A percentile compares a stretch with the other conserved stretches of the same genome.
phyloP scores from a whole-genome alignment of 805 yeast genomes.

The Millerozyma miso region DNA sequence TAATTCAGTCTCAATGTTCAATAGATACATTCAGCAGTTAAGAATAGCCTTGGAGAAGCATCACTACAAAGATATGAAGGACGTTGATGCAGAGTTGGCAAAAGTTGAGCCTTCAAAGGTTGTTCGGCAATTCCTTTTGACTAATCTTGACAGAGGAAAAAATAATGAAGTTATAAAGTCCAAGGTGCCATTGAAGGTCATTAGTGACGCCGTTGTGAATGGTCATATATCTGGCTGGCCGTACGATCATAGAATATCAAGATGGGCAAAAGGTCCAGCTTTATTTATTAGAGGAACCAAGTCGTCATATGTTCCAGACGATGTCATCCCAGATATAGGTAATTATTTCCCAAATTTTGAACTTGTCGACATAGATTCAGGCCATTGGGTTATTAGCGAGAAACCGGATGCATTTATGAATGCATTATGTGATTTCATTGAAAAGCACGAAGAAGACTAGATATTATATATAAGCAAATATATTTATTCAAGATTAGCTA shows the following conservation, averaged over 20 bases:
- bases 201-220: slow-evolving; percentile 60
- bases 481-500: neutral
- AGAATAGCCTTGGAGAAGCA: slow-evolving; percentile 49
- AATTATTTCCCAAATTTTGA: slow-evolving; percentile 75
- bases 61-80: slow-evolving; percentile 48
- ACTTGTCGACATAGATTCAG: slow-evolving; percentile 70
- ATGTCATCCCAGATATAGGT: slow-evolving; percentile 67
- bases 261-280: slow-evolving; percentile 64
- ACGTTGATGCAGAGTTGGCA: slow-evolving; percentile 62
- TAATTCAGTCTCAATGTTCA: slow-evolving; percentile 53
- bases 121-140: slow-evolving; percentile 72
- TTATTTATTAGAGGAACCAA: slow-evolving; percentile 76
- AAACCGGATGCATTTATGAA: slow-evolving; percentile 74
- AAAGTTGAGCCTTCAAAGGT: slow-evolving; percentile 56
- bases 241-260: slow-evolving; percentile 46
- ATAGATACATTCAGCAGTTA: slow-evolving; percentile 62
- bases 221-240: slow-evolving; percentile 77
- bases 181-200: slow-evolving; percentile 67
- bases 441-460: slow-evolving; percentile 35
- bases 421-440: slow-evolving; percentile 58
- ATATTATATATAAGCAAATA: slow-evolving; percentile 1
- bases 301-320: slow-evolving; percentile 80
- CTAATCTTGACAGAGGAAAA: slow-evolving; percentile 53
- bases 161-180: slow-evolving; percentile 40
- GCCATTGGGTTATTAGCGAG: slow-evolving; percentile 92